Evolutionary conservation across 2,329 filamentous ascomycete species (phyloP).

Genomic region (Annulohypoxylon truncatum): DNA sequence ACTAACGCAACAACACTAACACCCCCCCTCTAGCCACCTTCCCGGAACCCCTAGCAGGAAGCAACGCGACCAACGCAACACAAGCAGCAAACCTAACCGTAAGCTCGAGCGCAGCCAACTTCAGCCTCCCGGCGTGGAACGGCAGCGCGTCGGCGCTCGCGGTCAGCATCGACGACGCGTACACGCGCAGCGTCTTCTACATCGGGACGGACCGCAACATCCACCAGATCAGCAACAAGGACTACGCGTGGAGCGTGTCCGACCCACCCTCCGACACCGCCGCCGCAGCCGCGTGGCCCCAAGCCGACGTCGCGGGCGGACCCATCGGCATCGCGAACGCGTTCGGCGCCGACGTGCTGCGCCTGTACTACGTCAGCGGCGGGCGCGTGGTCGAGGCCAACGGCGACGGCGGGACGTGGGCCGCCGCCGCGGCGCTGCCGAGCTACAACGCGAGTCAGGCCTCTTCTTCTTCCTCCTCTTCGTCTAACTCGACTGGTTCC

Average conservation of each 20-base stretch:
- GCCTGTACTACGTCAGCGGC: slow-evolving; percentile 53
- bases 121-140: slow-evolving; percentile 50
- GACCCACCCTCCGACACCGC: slow-evolving; percentile 28
- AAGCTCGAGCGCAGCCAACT: slow-evolving; percentile 39
- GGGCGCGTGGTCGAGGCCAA: slow-evolving; percentile 49
- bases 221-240: slow-evolving; percentile 48
- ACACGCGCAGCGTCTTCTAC: slow-evolving; percentile 52
- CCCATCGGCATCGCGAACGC: slow-evolving; percentile 49
- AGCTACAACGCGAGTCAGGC: slow-evolving; percentile 41
- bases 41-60: slow-evolving; percentile 48
- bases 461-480: neutral
- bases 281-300: slow-evolving; percentile 46
- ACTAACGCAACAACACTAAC: slow-evolving; percentile 38
- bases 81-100: slow-evolving; percentile 37
- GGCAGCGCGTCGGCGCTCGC: slow-evolving; percentile 47
- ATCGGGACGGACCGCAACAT: slow-evolving; percentile 53
- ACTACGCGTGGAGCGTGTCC: slow-evolving; percentile 46
- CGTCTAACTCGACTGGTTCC: neutral
- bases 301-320: slow-evolving; percentile 45
- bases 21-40: slow-evolving; percentile 47
- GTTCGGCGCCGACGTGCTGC: slow-evolving; percentile 39
- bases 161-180: slow-evolving; percentile 46
- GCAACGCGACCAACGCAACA: slow-evolving; percentile 45
- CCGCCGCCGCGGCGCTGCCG: slow-evolving; percentile 44
- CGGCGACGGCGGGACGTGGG: slow-evolving; percentile 48